Percentiles rank a stretch among this genome's conserved stretches.
These are phyloP conservation scores for Cyclotella baltica DNA, from an alignment of 108 stramenopile genomes.

Conservation along the genomic window DNA sequence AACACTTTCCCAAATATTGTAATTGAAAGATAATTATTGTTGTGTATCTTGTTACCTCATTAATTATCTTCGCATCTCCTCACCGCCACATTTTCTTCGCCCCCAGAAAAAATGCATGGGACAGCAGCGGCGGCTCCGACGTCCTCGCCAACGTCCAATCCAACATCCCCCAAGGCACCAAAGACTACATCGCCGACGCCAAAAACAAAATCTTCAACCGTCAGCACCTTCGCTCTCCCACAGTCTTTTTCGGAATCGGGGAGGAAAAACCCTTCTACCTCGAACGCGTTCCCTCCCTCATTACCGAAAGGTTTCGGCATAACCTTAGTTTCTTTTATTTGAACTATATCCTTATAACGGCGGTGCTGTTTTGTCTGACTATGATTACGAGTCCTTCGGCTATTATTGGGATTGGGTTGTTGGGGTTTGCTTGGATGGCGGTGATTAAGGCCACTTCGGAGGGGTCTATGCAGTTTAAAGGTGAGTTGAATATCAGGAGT, in stretches of 20 bases:
- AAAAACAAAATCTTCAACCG: conserved; percentile 72
- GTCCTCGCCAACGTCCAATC: conserved; percentile 64
- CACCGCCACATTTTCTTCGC: background rate
- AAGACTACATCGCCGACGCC: conserved; percentile 66
- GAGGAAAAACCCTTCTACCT: conserved; percentile 89
- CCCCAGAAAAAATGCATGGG: conserved; percentile 87
- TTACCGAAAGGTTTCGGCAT: conserved; percentile 79
- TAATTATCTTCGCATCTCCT: background rate
- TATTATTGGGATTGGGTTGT: conserved; percentile 77
- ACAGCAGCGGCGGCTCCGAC: conserved; percentile 73
- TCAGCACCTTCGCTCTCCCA: conserved; percentile 69
- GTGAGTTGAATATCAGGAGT: conserved; percentile 23
- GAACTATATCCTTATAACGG: conserved; percentile 80
- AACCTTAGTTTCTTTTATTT: conserved; percentile 88
- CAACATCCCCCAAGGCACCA: conserved; percentile 80
- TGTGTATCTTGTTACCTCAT: background rate
- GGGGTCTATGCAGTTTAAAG: conserved; percentile 64
- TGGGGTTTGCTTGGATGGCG: conserved; percentile 82
- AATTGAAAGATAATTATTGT: too few relatives aligned
- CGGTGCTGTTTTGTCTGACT: conserved; percentile 72
- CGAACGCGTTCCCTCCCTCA: conserved; percentile 74
- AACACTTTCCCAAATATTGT: too few relatives aligned
- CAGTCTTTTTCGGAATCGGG: conserved; percentile 86
- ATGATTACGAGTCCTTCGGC: conserved; percentile 77
- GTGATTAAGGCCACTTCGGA: conserved; percentile 68